These are phyloP conservation scores for Chernovozyma sophiae-reginae DNA, from an alignment of 1,139 yeast genomes.

Conservation along the genomic window DNA sequence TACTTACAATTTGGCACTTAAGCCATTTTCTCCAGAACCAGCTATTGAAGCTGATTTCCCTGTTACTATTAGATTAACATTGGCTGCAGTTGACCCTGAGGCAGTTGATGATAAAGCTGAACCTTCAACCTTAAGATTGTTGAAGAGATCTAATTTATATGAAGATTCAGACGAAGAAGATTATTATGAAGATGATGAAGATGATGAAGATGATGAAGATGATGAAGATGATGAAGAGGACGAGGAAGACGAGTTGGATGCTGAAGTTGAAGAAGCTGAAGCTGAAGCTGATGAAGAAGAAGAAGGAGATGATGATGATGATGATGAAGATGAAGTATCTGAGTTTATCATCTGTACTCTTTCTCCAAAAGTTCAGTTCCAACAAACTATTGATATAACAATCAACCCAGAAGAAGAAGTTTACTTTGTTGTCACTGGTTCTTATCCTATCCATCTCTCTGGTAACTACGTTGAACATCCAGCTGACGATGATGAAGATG, in stretches of 20 bases:
- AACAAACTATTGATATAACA: conserved; percentile 86
- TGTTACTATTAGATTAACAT: conserved; percentile 82
- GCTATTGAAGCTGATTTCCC: conserved; percentile 87
- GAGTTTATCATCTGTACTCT: conserved; percentile 86
- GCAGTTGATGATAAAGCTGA: conserved; percentile 72
- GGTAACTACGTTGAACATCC: conserved; percentile 98
- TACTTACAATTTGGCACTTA: conserved; percentile 76
- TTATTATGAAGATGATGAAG: conserved; percentile 35
- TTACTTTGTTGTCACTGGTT: conserved; percentile 90
- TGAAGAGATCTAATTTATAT: conserved; percentile 64
- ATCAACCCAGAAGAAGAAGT: conserved; percentile 93
- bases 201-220: conserved; percentile 52
- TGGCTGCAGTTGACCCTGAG: conserved; percentile 94
- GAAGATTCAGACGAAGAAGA: conserved; percentile 46
- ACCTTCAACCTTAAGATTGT: conserved; percentile 86
- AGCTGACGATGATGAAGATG: conserved; percentile 61
- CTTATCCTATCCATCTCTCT: conserved; percentile 84
- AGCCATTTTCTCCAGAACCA: conserved; percentile 82
- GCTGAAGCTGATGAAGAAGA: conserved; percentile 31
- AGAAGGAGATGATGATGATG: conserved; percentile 59
- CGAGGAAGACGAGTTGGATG: conserved; percentile 49
- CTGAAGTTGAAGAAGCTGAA: conserved; percentile 38
- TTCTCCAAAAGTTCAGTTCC: conserved; percentile 80
- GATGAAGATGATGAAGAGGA: conserved; percentile 52
- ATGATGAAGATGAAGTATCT: conserved; percentile 56